Conservation (phyloP, 495 filamentous ascomycete species). For the Neurospora sp. region DNA sequence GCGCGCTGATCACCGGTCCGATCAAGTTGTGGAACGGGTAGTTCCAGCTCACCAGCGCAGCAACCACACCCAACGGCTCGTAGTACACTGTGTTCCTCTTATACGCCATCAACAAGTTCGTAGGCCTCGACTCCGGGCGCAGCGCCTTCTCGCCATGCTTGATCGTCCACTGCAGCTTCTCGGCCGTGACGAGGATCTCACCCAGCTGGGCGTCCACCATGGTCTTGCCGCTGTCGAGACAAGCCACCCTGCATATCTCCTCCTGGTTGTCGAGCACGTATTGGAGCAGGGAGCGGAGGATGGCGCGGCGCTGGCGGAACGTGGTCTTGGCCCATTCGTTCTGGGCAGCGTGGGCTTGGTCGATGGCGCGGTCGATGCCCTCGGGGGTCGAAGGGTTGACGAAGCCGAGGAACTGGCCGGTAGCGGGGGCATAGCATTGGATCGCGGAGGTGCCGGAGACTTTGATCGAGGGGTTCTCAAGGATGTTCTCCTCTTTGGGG, state of each 20-base stretch:
- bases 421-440: conserved; percentile 86
- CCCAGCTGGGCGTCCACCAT: conserved; percentile 87
- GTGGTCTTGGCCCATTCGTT: conserved; percentile 69
- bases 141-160: conserved; percentile 81
- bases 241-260: conserved; percentile 72
- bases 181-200: conserved; percentile 85
- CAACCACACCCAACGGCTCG: conserved; percentile 87
- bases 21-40: conserved; percentile 93
- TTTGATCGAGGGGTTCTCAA: conserved; percentile 51
- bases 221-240: conserved; percentile 95
- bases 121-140: conserved; percentile 57
- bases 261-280: conserved; percentile 85
- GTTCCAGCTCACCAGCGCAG: conserved; percentile 94
- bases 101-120: conserved; percentile 87
- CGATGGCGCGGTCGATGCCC: conserved; percentile 73
- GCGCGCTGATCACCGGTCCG: conserved; percentile 76
- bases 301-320: conserved; percentile 65
- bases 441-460: conserved; percentile 49
- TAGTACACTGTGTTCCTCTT: conserved; percentile 87
- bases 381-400: conserved; percentile 69
- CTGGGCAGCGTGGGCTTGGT: conserved; percentile 66
- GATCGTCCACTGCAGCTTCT: conserved; percentile 93
- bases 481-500: conserved; percentile 44
- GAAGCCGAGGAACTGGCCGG: conserved; percentile 69
- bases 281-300: conserved; percentile 74